Base-by-base conservation (phyloP, 176 grass and related monocot species). In the Cenchrus americanus region DNA sequence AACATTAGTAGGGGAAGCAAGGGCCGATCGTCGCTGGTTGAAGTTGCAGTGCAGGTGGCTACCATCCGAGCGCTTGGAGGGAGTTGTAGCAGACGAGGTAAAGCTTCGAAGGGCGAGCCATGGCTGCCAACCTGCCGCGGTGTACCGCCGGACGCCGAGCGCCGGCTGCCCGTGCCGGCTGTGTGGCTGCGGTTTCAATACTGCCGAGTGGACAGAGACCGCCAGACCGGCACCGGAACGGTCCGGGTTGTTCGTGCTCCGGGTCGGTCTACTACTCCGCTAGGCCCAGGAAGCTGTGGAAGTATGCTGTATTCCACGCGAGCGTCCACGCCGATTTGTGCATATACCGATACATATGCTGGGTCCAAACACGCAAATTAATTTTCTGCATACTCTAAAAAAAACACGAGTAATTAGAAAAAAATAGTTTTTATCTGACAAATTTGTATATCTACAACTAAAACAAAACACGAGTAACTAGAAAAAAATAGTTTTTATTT, bases 41-140 rank as follows among this genome's bases (percentile, higher is more conserved):
- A 52, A 12, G 14, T 51, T 51, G 11, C 46, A 64, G 71, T 51
- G 11, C 46, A 64, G 71, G 14, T 46, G 10, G 76, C 14, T 87
- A 98, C 95, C 96, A 98, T 92, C 96, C 93, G 49, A 94, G 13
- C 34, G 43, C 30, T 19, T 98, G 96, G 71, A 95, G 77, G 61
- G 87, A 87, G 80, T 98, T 98, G 93, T 98, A 98, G 89, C 48
- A 81, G 61, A 95, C 85, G 55, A 98, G 96, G 81, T 98, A 98
- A 59, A 91, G 78, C 84, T 67, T 71, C 17, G 78, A 80, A 7
- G 65, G 70, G 32, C 75, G 88, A 52, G 42, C 61, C 96, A 98
- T 98, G 62, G 69, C 82, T 66, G 63, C 60, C 6, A 19, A 62
- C 62, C 82, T 60, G 57, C 60, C 6, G 34, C 51, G 30, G 51